Conservation (phyloP, 306 rosid genomes). For the Mimosa bimucronata region DNA sequence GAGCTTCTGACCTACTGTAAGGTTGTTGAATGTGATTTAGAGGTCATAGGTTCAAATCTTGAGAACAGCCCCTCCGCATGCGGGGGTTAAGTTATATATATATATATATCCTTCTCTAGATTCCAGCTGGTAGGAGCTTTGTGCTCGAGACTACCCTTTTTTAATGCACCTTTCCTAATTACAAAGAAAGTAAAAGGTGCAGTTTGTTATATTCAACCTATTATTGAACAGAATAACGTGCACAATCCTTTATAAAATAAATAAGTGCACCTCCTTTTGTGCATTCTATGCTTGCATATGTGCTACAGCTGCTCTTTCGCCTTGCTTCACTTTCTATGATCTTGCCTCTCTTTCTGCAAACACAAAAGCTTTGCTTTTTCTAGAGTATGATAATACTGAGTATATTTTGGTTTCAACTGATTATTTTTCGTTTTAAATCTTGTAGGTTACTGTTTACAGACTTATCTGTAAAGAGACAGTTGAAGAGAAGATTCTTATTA, state of each 20-base stretch:
- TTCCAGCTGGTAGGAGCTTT: too few species aligned
- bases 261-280: not conserved
- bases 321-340: slow-evolving; percentile 12
- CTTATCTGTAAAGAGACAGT: slow-evolving; percentile 97
- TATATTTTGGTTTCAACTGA: slow-evolving; percentile 20
- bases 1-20: too few species aligned
- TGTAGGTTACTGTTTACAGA: slow-evolving; percentile 94
- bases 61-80: too few species aligned
- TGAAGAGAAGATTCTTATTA: slow-evolving; percentile 96
- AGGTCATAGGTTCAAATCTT: too few species aligned
- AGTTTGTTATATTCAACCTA: not conserved
- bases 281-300: slow-evolving; percentile 26
- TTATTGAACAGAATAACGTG: not conserved
- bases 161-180: not conserved
- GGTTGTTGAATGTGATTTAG: too few species aligned
- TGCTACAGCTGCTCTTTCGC: slow-evolving; percentile 18
- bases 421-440: slow-evolving; percentile 29
- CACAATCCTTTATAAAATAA: not conserved
- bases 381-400: not conserved
- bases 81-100: too few species aligned
- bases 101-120: too few species aligned
- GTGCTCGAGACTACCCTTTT: too few species aligned
- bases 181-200: not conserved
- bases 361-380: slow-evolving; percentile 12
- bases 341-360: slow-evolving; percentile 35